Evolutionary conservation across 2,329 filamentous ascomycete genomes (phyloP).

Genomic region (Byssochlamys sp.): DNA sequence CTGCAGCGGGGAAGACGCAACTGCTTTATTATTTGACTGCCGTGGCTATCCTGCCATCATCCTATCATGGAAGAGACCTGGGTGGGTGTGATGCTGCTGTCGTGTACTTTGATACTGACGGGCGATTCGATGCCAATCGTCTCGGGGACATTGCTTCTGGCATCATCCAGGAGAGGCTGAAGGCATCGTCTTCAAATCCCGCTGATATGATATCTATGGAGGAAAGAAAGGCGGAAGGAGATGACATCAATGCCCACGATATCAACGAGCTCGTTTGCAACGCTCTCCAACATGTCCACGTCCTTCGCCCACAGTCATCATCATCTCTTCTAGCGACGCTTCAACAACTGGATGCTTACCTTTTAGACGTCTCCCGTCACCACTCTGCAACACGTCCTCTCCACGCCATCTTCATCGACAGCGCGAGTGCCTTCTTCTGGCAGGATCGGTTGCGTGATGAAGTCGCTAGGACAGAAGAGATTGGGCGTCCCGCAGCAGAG

Average conservation of each 20-base stretch:
- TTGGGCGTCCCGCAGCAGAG: constrained; percentile 20
- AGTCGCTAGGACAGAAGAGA: constrained; percentile 30
- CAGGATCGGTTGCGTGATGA: constrained; percentile 40
- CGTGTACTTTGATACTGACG: constrained; percentile 48
- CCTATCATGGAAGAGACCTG: constrained; percentile 20
- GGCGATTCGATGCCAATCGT: constrained; percentile 43
- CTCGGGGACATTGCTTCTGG: constrained; percentile 27
- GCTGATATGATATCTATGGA: not conserved
- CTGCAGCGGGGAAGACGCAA: constrained; percentile 49
- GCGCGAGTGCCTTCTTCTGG: constrained; percentile 48
- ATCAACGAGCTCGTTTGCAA: constrained; percentile 21
- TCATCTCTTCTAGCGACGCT: constrained; percentile 43
- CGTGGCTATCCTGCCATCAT: constrained; percentile 41
- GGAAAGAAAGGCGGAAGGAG: not conserved
- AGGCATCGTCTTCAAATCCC: constrained; percentile 1
- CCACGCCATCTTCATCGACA: constrained; percentile 46
- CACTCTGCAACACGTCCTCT: constrained; percentile 38
- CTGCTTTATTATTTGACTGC: constrained; percentile 49
- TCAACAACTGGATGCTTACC: constrained; percentile 38
- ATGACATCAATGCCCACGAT: constrained; percentile 11
- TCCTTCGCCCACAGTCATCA: constrained; percentile 48
- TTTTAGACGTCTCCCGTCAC: constrained; percentile 38
- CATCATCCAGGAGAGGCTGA: constrained; percentile 14
- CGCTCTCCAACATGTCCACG: constrained; percentile 47
- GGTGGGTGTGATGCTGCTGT: constrained; percentile 42